phyloP scores from a whole-genome alignment of 176 grass and related monocot genomes.

The Aegilops bicornis region DNA sequence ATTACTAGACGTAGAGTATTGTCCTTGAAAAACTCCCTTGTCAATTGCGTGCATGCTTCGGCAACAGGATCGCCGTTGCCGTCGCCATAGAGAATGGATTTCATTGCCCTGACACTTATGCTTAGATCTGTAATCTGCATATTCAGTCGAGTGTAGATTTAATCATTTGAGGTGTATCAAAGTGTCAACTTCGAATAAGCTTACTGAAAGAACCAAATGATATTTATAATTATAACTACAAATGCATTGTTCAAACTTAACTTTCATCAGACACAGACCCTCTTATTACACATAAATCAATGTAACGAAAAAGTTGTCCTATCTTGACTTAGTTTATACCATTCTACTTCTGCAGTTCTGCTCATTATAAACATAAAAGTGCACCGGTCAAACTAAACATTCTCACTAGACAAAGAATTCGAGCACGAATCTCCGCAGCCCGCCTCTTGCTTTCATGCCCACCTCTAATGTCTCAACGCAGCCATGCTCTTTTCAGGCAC shows the following conservation, averaged over 20 bases:
- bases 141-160: not conserved
- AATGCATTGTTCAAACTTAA: not conserved
- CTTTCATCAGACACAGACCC: not conserved
- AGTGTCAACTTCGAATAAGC: not conserved
- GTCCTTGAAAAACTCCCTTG: constrained; percentile 63
- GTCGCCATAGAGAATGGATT: constrained; percentile 61
- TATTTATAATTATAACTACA: not conserved
- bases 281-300: too few relatives aligned
- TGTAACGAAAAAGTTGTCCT: too few relatives aligned
- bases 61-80: constrained; percentile 45
- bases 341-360: not conserved
- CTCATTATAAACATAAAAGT: not conserved
- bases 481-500: not conserved
- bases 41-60: constrained; percentile 49
- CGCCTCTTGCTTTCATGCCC: not conserved
- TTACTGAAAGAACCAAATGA: not conserved
- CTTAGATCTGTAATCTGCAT: constrained; percentile 56
- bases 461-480: not conserved
- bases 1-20: constrained; percentile 44
- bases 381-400: not conserved
- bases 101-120: constrained; percentile 49
- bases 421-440: not conserved
- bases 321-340: not conserved
- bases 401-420: not conserved
- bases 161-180: not conserved